phyloP scores from a whole-genome alignment of 345 rosid genomes.

The Euphorbia tirucalli region DNA sequence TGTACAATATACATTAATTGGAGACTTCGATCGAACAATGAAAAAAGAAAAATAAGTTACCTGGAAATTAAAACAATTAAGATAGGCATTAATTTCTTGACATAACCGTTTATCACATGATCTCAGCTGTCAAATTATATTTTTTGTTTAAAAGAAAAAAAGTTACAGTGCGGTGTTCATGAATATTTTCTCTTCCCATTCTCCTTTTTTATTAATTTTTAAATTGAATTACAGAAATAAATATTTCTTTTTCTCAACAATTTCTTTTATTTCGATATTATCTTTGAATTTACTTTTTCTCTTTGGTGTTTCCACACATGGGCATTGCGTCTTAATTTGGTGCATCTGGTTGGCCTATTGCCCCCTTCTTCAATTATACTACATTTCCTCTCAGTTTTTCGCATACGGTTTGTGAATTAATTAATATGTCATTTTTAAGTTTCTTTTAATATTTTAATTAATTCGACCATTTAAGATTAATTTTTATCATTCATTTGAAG shows the following conservation, averaged over 20 bases:
- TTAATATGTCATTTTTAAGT: not conserved
- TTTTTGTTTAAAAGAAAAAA: too few species aligned
- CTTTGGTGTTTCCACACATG: not conserved
- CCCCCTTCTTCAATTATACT: not conserved
- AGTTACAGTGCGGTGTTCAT: slow-evolving; percentile 36
- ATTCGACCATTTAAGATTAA: not conserved
- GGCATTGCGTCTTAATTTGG: slow-evolving; percentile 1
- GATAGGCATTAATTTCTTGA: not conserved
- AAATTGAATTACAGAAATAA: not conserved
- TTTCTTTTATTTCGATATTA: not conserved
- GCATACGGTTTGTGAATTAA: not conserved
- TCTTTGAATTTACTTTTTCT: not conserved
- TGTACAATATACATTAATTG: too few species aligned
- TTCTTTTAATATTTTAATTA: not conserved
- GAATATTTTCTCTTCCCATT: slow-evolving; percentile 19
- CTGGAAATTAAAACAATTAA: not conserved
- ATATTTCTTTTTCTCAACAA: not conserved
- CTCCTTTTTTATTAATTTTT: not conserved
- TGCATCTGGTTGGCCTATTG: slow-evolving; percentile 1
- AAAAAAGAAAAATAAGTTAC: too few species aligned
- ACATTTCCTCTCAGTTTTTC: not conserved
- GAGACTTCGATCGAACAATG: too few species aligned
- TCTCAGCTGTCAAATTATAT: slow-evolving; percentile 27
- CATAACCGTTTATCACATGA: slow-evolving; percentile 26
- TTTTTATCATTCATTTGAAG: not conserved